phyloP scores from a whole-genome alignment of 192 early-diverging fungal genomes.

The Backusella morwellensis region DNA sequence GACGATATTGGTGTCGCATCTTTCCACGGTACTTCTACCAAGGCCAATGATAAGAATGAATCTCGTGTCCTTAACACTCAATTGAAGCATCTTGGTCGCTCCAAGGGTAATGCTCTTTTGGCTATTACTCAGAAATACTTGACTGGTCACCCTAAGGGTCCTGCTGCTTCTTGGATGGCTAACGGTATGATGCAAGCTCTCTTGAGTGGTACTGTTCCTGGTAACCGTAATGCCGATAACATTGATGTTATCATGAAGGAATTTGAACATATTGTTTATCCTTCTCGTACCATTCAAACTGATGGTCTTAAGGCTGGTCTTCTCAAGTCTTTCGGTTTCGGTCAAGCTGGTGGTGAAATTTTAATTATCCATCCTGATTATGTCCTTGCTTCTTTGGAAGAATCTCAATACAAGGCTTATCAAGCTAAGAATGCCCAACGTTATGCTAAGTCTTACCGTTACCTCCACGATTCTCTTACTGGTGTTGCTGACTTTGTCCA shows the following conservation, averaged over 20 bases:
- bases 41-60: constrained; percentile 97
- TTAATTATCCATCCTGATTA: constrained; percentile 89
- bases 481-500: constrained; percentile 80
- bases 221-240: constrained; percentile 92
- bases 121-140: constrained; percentile 90
- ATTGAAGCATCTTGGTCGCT: constrained; percentile 82
- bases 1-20: constrained; percentile 94
- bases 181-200: constrained; percentile 88
- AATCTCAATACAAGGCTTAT: constrained; percentile 71
- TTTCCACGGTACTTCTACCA: constrained; percentile 94
- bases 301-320: constrained; percentile 88
- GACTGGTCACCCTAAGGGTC: constrained; percentile 96
- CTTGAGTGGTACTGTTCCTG: constrained; percentile 83
- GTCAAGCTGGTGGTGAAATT: constrained; percentile 90
- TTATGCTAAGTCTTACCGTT: constrained; percentile 81
- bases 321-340: constrained; percentile 94
- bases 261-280: constrained; percentile 82
- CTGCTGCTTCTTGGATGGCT: constrained; percentile 96
- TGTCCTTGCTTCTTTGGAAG: constrained; percentile 70
- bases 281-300: constrained; percentile 83
- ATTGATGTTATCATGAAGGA: constrained; percentile 70
- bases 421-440: constrained; percentile 63
- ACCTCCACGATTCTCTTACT: constrained; percentile 86
- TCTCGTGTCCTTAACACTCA: constrained; percentile 83
- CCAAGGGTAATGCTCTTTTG: constrained; percentile 75